Conservation (phyloP, 2,329 filamentous ascomycete genomes). For the Ophiocordyceps camponoti-leonardi region DNA sequence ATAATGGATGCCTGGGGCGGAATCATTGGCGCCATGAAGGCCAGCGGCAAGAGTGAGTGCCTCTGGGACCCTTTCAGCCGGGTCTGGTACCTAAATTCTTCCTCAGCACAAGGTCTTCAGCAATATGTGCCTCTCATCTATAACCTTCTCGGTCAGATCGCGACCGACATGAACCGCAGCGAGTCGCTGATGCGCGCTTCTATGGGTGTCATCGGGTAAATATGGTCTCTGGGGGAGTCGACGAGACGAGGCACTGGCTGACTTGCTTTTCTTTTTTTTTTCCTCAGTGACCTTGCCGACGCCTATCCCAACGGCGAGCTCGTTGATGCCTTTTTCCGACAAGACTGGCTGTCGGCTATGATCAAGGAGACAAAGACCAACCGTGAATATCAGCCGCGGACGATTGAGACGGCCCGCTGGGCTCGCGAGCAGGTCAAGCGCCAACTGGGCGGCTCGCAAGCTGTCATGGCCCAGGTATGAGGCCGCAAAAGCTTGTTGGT, state of each 20-base stretch:
- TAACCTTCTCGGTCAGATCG: constrained; percentile 65
- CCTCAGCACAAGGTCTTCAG: constrained; percentile 48
- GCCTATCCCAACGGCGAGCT: constrained; percentile 86
- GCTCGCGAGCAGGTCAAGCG: constrained; percentile 94
- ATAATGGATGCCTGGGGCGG: constrained; percentile 99
- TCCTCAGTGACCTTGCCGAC: constrained; percentile 69
- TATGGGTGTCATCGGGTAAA: constrained; percentile 94
- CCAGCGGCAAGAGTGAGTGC: constrained; percentile 55
- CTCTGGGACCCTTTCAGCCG: too few species aligned
- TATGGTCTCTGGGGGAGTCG: constrained; percentile 5
- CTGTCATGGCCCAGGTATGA: constrained; percentile 34
- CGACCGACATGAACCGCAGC: constrained; percentile 70
- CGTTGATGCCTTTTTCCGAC: constrained; percentile 72
- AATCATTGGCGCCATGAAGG: constrained; percentile 87
- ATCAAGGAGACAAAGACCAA: constrained; percentile 86
- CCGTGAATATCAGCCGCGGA: constrained; percentile 70
- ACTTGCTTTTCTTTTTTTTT: not conserved
- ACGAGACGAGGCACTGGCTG: not conserved
- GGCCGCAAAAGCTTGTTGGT: not conserved
- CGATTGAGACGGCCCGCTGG: constrained; percentile 91
- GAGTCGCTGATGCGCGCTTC: constrained; percentile 83
- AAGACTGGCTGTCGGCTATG: constrained; percentile 77
- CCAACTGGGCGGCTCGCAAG: constrained; percentile 43
- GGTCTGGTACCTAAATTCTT: not conserved
- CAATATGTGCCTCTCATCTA: constrained; percentile 78